Conservation (phyloP, 2,329 filamentous ascomycete species). For the Geosmithia morbida region DNA sequence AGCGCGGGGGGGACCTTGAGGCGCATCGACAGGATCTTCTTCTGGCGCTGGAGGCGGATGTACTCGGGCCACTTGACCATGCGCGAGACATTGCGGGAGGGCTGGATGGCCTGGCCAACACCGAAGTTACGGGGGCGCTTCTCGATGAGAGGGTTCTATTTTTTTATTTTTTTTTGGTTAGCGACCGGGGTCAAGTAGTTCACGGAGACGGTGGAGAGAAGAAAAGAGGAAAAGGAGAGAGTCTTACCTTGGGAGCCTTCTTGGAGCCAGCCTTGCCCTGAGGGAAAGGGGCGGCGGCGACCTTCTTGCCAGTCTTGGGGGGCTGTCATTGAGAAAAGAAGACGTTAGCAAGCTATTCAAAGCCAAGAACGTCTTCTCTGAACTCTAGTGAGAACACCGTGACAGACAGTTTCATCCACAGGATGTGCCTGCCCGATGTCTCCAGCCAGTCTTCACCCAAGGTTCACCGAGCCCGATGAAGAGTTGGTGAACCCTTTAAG, state of each 20-base stretch:
- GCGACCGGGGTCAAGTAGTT: neutral
- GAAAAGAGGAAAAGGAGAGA: neutral
- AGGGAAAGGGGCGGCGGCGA: constrained; percentile 91
- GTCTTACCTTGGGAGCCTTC: constrained; percentile 91
- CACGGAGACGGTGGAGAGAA: neutral
- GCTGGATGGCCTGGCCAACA: constrained; percentile 98
- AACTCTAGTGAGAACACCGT: constrained; percentile 72
- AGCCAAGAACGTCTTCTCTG: constrained; percentile 62
- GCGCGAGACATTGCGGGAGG: constrained; percentile 83
- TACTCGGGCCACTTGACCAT: constrained; percentile 99
- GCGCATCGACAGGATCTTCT: constrained; percentile 94
- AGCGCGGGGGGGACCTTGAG: constrained; percentile 97
- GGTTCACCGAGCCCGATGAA: neutral
- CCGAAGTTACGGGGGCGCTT: constrained; percentile 95
- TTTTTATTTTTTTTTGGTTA: neutral
- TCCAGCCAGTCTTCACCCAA: constrained; percentile 55
- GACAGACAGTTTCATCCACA: constrained; percentile 19
- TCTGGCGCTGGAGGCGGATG: constrained; percentile 88
- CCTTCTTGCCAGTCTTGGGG: constrained; percentile 97
- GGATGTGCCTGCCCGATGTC: constrained; percentile 14
- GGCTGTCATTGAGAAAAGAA: constrained; percentile 99
- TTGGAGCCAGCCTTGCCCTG: constrained; percentile 82
- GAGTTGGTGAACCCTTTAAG: constrained; percentile 10
- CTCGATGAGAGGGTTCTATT: constrained; percentile 96
- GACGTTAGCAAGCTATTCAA: constrained; percentile 80